Conservation (phyloP, 345 rosid species). For the Ailanthus altissimus region DNA sequence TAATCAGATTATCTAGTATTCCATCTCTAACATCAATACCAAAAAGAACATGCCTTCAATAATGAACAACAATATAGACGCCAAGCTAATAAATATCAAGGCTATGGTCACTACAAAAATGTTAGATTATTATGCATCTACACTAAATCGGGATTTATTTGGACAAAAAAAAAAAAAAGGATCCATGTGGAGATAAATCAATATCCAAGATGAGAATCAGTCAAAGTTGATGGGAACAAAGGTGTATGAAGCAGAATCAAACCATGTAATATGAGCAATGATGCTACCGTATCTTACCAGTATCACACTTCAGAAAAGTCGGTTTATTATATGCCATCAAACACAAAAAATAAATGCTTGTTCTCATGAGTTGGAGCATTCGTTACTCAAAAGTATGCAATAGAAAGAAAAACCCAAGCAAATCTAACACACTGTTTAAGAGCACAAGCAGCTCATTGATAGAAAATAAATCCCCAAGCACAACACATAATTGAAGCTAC, state of each 20-base stretch:
- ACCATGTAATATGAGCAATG: background rate
- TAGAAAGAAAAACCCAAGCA: conserved; percentile 19
- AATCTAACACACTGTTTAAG: conserved; percentile 5
- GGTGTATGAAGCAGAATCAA: background rate
- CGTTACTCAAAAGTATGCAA: conserved; percentile 28
- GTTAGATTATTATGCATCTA: background rate
- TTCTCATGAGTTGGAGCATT: conserved; percentile 21
- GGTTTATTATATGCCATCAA: background rate
- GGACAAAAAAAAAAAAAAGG: background rate
- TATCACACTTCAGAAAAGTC: background rate
- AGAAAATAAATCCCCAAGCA: conserved; percentile 10
- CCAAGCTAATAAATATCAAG: background rate
- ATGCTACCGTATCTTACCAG: conserved; percentile 18
- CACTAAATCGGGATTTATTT: background rate
- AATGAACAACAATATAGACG: background rate
- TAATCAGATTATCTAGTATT: background rate
- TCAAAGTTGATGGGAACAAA: background rate
- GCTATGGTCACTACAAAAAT: background rate
- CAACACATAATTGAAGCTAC: conserved; percentile 1
- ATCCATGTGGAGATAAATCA: background rate
- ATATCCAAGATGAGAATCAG: background rate
- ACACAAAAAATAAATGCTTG: conserved; percentile 9
- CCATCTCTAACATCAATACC: background rate
- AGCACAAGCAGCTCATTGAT: background rate
- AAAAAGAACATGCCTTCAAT: background rate